Evolutionary conservation across 129 eudicot species (phyloP), one percentile per base, ranked within the genome.

Genomic region (Arctium minus): DNA sequence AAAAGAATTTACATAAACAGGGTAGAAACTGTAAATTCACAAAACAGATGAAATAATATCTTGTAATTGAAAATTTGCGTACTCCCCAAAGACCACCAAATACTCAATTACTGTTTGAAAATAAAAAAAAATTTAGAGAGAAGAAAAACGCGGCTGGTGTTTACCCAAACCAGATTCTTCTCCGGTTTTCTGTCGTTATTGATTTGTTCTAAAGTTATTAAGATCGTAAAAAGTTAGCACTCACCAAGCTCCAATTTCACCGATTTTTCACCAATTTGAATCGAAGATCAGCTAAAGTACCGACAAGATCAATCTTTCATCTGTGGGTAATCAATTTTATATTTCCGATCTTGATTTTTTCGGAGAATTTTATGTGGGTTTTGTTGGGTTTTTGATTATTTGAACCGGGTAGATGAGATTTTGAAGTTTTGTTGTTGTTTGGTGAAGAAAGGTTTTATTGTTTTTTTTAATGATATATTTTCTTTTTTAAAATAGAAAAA

Each of bases 361-460:
- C 5, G 64, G 48, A 22, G 15, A 78, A 73, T 78, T 39, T 36
- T 42, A 35, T 82, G 69, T 78, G 83, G 89, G 86, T 75, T 87
- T 86, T 84, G 60, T 42, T 81, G 93, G 90, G 85, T 87, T 88
- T 85, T 83, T 62, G 77, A 68, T 80, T 79, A 17, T 82, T 70
- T 89, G 82, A 83, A 69, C 46, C 79, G 87, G 92, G 86, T 92
- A 1, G 44, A 13, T 84, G 77, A 79, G 83, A 70, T 80, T 84
- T 89, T 83, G 1, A 44, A 75, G 71, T 79, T 82, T 77, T 18
- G 18, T 79, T 27, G 79, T 17, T 35, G 77, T 76, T 83, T 68
- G 17, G 44, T 82, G 65, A 73, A 39, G 76, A 38, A 87, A 65
- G 85, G 50, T 76, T 76, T 33, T 75, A 79, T 33, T 70, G 81